phyloP scores from a whole-genome alignment of 75 land plant genomes.

The Chamaecyparis obtusa region DNA sequence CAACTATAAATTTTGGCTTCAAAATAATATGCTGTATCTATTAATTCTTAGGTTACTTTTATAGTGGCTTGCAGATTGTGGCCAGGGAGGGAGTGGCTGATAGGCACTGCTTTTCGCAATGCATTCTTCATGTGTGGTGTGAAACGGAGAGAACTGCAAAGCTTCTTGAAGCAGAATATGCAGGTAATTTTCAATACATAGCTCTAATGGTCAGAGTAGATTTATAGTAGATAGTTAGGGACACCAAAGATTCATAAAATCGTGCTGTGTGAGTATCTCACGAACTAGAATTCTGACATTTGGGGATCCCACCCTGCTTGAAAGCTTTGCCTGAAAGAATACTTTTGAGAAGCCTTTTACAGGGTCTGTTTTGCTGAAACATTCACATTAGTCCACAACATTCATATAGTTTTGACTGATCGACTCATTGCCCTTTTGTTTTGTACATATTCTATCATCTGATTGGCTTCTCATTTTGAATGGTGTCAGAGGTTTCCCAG shows the following conservation, averaged over 20 bases:
- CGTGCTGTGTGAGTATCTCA: not conserved
- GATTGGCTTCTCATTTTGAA: not conserved
- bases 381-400: not conserved
- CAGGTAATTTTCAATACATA: conserved; percentile 16
- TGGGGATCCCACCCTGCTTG: not conserved
- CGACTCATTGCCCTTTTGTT: not conserved
- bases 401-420: not conserved
- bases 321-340: not conserved
- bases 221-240: not conserved
- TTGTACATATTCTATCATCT: not conserved
- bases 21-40: not conserved
- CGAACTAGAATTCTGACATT: not conserved
- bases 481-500: conserved; percentile 26
- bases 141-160: conserved; percentile 35
- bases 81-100: conserved; percentile 44
- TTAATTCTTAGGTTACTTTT: not conserved
- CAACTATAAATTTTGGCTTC: not conserved
- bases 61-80: conserved; percentile 27
- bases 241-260: not conserved
- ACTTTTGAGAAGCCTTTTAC: not conserved
- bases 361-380: not conserved
- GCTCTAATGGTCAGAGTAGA: not conserved
- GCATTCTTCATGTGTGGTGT: conserved; percentile 56
- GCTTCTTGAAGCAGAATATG: conserved; percentile 27
- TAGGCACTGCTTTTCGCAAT: conserved; percentile 46